phyloP scores from a whole-genome alignment of 2,329 filamentous ascomycete genomes.

The Cladophialophora immunda region DNA sequence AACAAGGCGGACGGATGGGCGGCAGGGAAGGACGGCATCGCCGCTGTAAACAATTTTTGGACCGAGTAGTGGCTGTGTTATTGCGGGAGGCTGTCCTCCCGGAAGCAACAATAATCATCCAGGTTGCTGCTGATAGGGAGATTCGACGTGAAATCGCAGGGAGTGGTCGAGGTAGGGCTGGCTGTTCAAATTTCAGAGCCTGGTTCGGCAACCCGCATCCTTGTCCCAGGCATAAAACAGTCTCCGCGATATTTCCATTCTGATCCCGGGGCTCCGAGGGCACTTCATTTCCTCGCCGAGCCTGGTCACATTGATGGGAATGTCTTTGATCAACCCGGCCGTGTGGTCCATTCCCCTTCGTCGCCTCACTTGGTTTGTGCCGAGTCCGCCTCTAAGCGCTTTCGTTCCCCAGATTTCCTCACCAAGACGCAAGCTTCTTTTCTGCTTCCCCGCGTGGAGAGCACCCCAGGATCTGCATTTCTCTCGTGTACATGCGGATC shows the following conservation, averaged over 20 bases:
- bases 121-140: no score
- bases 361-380: neutral
- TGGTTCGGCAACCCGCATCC: no score
- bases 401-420: conserved; percentile 2
- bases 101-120: no score
- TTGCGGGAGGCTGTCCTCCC: no score
- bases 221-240: no score
- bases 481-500: conserved; percentile 14
- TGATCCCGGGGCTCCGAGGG: neutral
- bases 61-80: no score
- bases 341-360: neutral
- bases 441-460: conserved; percentile 19
- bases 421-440: neutral
- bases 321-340: neutral
- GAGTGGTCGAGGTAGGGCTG: no score
- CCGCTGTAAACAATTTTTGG: no score
- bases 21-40: no score
- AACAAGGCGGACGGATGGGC: no score
- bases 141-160: no score
- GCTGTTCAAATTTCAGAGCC: no score
- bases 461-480: conserved; percentile 19
- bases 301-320: neutral
- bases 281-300: neutral
- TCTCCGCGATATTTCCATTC: neutral
- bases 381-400: neutral